These are phyloP conservation scores for Chrysosporium keratinophilum DNA, from an alignment of 2,329 filamentous ascomycete genomes.

Conservation along the genomic window DNA sequence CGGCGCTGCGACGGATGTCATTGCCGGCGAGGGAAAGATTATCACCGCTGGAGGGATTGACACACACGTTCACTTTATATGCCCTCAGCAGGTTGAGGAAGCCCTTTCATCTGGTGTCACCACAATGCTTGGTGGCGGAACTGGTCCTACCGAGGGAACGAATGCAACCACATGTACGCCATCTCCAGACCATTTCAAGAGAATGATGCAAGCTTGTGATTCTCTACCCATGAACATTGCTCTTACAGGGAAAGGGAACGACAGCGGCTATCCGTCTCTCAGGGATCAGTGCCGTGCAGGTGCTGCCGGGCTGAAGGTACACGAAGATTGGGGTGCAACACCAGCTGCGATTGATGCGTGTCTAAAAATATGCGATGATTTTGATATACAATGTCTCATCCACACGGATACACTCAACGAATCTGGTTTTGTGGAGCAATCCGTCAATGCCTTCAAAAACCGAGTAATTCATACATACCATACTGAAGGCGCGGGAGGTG, in stretches of 20 bases:
- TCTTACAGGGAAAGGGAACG: constrained; percentile 90
- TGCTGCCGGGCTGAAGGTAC: constrained; percentile 81
- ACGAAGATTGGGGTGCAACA: constrained; percentile 92
- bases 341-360: constrained; percentile 86
- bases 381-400: constrained; percentile 86
- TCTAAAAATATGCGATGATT: constrained; percentile 73
- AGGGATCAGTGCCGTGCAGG: constrained; percentile 73
- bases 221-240: constrained; percentile 73
- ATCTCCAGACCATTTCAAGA: constrained; percentile 66
- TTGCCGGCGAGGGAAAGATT: constrained; percentile 83
- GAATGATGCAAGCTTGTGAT: constrained; percentile 86
- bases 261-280: constrained; percentile 59
- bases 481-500: constrained; percentile 88
- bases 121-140: constrained; percentile 81
- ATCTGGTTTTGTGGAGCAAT: constrained; percentile 91
- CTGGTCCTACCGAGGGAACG: constrained; percentile 82
- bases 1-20: constrained; percentile 80
- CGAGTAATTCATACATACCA: constrained; percentile 94
- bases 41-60: constrained; percentile 85
- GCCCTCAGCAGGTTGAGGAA: constrained; percentile 80
- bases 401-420: constrained; percentile 96
- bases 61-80: constrained; percentile 88
- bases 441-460: constrained; percentile 71
- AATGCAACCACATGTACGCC: constrained; percentile 92
- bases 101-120: constrained; percentile 77